These are phyloP conservation scores for Salicornia ramosissima DNA, from an alignment of 148 eudicot genomes.

Conservation along the genomic window DNA sequence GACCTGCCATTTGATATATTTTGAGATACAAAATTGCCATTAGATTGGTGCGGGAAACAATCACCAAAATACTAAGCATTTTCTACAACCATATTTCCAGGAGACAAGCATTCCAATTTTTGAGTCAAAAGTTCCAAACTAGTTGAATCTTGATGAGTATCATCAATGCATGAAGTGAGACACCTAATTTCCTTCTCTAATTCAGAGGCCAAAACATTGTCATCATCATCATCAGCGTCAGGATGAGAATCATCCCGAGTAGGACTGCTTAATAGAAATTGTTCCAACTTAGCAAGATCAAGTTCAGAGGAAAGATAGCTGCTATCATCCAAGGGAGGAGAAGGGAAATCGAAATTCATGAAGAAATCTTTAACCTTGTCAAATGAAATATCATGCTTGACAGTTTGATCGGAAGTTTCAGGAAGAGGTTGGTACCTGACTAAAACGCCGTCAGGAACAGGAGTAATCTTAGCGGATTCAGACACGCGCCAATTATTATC, in stretches of 20 bases:
- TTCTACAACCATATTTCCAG: slow-evolving; percentile 15
- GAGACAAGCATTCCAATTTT: slow-evolving; percentile 39
- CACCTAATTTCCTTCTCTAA: slow-evolving; percentile 16
- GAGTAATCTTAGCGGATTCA: slow-evolving; percentile 44
- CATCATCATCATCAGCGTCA: slow-evolving; percentile 22
- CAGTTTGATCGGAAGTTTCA: slow-evolving; percentile 24
- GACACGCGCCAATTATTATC: slow-evolving; percentile 52
- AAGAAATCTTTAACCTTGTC: slow-evolving; percentile 51
- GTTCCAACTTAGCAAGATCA: slow-evolving; percentile 47
- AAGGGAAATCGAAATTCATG: slow-evolving; percentile 38
- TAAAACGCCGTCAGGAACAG: slow-evolving; percentile 42
- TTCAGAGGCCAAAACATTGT: slow-evolving; percentile 17
- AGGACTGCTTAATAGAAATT: slow-evolving; percentile 57
- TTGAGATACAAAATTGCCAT: no score
- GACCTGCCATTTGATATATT: no score
- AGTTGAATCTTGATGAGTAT: background rate
- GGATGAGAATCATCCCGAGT: slow-evolving; percentile 23
- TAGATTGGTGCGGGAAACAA: background rate
- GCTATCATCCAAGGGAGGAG: slow-evolving; percentile 41
- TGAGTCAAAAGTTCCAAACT: slow-evolving; percentile 37
- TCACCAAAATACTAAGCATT: background rate
- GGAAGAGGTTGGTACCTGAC: slow-evolving; percentile 56
- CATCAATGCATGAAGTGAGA: background rate
- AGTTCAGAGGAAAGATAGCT: slow-evolving; percentile 30
- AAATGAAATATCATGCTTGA: slow-evolving; percentile 39